Evolutionary conservation across 148 eudicot species (phyloP).

Genomic region (Chenopodium quinoa): DNA sequence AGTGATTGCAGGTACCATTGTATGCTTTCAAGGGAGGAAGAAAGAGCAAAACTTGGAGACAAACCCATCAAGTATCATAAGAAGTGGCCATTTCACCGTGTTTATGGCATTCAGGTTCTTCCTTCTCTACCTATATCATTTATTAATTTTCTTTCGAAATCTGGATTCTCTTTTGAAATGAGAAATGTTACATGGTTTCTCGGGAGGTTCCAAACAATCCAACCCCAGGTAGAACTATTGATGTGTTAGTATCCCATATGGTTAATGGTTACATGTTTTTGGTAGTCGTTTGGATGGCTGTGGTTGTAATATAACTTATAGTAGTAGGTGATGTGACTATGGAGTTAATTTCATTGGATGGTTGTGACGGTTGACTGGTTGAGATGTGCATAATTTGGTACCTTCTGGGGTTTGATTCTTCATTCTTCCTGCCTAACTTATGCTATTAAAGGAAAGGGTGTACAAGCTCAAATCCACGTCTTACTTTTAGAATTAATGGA

Average conservation of each 20-base stretch:
- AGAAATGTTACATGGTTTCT: neutral
- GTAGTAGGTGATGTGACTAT: too few relatives aligned
- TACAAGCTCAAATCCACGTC: too few relatives aligned
- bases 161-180: neutral
- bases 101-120: slow-evolving; percentile 68
- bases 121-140: neutral
- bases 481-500: neutral
- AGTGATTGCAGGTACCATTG: slow-evolving; percentile 73
- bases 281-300: too few relatives aligned
- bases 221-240: neutral
- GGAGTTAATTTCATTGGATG: neutral
- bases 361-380: neutral
- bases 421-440: neutral
- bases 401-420: neutral
- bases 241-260: neutral
- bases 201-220: too few relatives aligned
- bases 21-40: slow-evolving; percentile 66
- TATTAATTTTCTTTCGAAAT: neutral
- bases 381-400: neutral
- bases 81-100: slow-evolving; percentile 67
- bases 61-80: slow-evolving; percentile 73
- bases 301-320: too few relatives aligned
- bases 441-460: neutral
- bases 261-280: too few relatives aligned
- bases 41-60: slow-evolving; percentile 48